A percentile compares a stretch with the other conserved stretches of the same genome.
phyloP scores from a whole-genome alignment of 2,329 filamentous ascomycete genomes.

The Didymella lethalis region DNA sequence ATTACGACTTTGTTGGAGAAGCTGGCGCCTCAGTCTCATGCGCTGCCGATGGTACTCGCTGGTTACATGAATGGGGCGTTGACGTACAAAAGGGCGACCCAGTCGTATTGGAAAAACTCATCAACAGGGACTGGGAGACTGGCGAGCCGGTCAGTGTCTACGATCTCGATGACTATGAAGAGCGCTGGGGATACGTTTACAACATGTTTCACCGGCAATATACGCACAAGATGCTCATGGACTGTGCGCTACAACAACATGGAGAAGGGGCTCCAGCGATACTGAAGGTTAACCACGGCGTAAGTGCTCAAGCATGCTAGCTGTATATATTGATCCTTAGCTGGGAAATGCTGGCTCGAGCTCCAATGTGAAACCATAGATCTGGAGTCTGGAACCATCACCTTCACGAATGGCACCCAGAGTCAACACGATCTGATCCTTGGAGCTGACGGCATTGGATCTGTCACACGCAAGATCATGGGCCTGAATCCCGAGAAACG shows the following conservation, averaged over 20 bases:
- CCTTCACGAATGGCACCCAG: slow-evolving; percentile 56
- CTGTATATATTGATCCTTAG: background rate
- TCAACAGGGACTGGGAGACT: slow-evolving; percentile 74
- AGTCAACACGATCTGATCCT: slow-evolving; percentile 67
- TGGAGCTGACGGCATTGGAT: slow-evolving; percentile 73
- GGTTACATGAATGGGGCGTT: slow-evolving; percentile 73
- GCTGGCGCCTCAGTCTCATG: slow-evolving; percentile 63
- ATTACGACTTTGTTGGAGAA: slow-evolving; percentile 70
- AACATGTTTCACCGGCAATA: slow-evolving; percentile 75
- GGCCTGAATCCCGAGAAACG: slow-evolving; percentile 66
- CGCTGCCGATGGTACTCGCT: slow-evolving; percentile 73
- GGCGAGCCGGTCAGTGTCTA: slow-evolving; percentile 71
- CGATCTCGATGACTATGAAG: slow-evolving; percentile 69
- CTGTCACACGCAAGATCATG: slow-evolving; percentile 65
- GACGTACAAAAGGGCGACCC: slow-evolving; percentile 70
- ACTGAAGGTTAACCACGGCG: slow-evolving; percentile 63
- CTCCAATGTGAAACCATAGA: slow-evolving; percentile 30
- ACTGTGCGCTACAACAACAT: slow-evolving; percentile 61
- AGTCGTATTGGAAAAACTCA: slow-evolving; percentile 70
- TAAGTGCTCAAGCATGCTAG: slow-evolving; percentile 45
- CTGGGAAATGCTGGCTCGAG: background rate
- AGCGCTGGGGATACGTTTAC: slow-evolving; percentile 68
- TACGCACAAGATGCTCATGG: slow-evolving; percentile 73
- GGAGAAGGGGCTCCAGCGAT: slow-evolving; percentile 63
- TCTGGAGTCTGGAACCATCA: slow-evolving; percentile 45